Percentiles rank a stretch among this genome's conserved stretches.
Evolutionary conservation across 495 filamentous ascomycete species (phyloP).

Genomic region (Daldinia grandis): DNA sequence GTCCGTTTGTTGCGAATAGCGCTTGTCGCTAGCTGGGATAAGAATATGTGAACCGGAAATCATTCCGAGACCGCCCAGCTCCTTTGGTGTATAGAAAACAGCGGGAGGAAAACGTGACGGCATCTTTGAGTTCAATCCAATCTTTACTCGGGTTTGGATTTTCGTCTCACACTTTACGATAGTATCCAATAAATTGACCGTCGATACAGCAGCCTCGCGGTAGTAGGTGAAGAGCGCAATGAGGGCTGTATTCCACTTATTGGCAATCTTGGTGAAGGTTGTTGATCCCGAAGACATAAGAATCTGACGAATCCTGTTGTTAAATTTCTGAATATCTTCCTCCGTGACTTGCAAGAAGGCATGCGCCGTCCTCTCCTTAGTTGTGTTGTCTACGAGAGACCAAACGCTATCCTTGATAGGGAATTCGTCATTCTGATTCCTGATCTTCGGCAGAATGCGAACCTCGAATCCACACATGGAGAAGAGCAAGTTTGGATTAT

Average conservation of each 20-base stretch:
- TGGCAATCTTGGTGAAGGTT: slow-evolving; percentile 99
- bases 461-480: slow-evolving; percentile 99
- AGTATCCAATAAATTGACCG: slow-evolving; percentile 92
- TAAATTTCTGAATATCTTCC: slow-evolving; percentile 98
- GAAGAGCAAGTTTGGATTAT: slow-evolving; percentile 97
- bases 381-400: slow-evolving; percentile 95
- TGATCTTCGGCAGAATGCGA: slow-evolving; percentile 92
- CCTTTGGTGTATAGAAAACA: slow-evolving; percentile 99
- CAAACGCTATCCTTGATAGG: slow-evolving; percentile 97
- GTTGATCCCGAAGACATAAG: slow-evolving; percentile 99
- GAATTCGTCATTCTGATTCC: slow-evolving; percentile 96
- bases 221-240: slow-evolving; percentile 99
- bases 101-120: slow-evolving; percentile 98
- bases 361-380: slow-evolving; percentile 96
- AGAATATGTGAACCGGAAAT: slow-evolving; percentile 98
- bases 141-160: slow-evolving; percentile 99
- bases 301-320: slow-evolving; percentile 98
- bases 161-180: slow-evolving; percentile 99
- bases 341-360: slow-evolving; percentile 98
- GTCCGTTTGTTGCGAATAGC: slow-evolving; percentile 98
- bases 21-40: slow-evolving; percentile 96
- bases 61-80: slow-evolving; percentile 97
- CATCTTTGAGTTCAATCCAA: slow-evolving; percentile 99
- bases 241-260: slow-evolving; percentile 99
- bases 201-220: slow-evolving; percentile 97